Percentiles rank a stretch among this genome's conserved stretches.
Evolutionary conservation across 305 asterid genomes (phyloP).

Genomic region (Solanum chacoense): DNA sequence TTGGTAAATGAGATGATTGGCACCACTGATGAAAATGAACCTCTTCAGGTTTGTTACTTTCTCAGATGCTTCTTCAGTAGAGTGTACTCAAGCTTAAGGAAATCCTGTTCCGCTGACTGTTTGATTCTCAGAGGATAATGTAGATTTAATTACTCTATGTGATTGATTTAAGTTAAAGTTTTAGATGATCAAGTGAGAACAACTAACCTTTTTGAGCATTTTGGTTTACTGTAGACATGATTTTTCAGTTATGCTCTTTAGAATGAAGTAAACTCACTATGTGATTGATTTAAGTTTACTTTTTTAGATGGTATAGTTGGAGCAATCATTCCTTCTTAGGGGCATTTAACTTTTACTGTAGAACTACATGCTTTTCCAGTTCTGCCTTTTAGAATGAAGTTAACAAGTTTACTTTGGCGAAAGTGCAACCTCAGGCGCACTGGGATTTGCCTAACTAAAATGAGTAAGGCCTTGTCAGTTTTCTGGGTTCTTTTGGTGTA

Average conservation of each 20-base stretch:
- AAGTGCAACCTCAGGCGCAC: not conserved
- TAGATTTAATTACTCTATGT: not conserved
- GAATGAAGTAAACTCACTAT: not conserved
- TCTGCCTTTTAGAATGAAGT: not conserved
- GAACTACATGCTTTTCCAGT: not conserved
- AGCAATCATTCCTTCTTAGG: not conserved
- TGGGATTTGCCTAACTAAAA: not conserved
- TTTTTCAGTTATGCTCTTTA: not conserved
- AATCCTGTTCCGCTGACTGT: not conserved
- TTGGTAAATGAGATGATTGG: constrained; percentile 44
- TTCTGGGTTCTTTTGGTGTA: not conserved
- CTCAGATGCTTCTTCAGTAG: not conserved
- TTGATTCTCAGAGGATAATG: not conserved
- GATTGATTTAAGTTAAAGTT: not conserved
- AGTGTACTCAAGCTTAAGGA: not conserved
- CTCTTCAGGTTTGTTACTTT: constrained; percentile 37
- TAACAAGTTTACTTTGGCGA: not conserved
- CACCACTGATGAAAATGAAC: constrained; percentile 31
- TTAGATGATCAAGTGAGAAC: not conserved
- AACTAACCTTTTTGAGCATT: not conserved
- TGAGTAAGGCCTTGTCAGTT: not conserved
- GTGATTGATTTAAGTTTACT: not conserved
- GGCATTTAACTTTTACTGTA: not conserved
- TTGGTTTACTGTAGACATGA: not conserved
- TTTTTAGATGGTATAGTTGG: not conserved